Evolutionary conservation across 2,329 filamentous ascomycete species (phyloP).

Genomic region (Iodosphaeria phyllophila): DNA sequence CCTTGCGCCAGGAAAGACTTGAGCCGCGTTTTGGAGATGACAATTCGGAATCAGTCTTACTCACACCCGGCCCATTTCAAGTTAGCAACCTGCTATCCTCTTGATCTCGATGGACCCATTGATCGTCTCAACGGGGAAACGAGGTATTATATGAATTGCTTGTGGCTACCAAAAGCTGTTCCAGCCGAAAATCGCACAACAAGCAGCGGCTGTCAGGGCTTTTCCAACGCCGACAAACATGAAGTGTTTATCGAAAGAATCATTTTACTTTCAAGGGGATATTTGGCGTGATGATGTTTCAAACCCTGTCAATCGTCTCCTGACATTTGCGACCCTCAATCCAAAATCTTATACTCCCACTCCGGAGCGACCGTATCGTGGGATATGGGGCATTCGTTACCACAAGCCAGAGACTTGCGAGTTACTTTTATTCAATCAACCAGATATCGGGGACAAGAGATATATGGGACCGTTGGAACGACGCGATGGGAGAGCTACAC

Average conservation of each 20-base stretch:
- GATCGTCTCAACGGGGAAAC: too few relatives aligned
- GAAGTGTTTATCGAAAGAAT: too few relatives aligned
- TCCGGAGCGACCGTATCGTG: constrained; percentile 60
- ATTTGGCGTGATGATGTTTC: constrained; percentile 49
- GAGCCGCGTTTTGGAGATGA: too few relatives aligned
- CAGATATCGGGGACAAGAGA: constrained; percentile 30
- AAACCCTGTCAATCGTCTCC: constrained; percentile 52
- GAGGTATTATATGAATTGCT: too few relatives aligned
- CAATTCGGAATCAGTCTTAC: too few relatives aligned
- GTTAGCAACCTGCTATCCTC: too few relatives aligned
- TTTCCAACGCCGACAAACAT: too few relatives aligned
- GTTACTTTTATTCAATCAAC: constrained; percentile 68
- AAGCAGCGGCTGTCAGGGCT: constrained; percentile 8
- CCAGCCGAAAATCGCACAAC: constrained; percentile 17
- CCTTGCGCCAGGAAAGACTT: too few relatives aligned
- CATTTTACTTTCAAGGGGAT: too few relatives aligned
- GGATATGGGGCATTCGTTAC: constrained; percentile 88
- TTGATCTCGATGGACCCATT: too few relatives aligned
- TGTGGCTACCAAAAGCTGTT: too few relatives aligned
- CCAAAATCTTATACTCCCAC: constrained; percentile 66
- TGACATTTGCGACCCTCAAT: constrained; percentile 56
- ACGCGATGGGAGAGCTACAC: constrained; percentile 22
- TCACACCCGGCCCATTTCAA: too few relatives aligned
- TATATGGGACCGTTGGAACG: constrained; percentile 22
- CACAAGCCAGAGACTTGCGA: constrained; percentile 92